These are phyloP conservation scores for Penicillium desertorum DNA, from an alignment of 495 filamentous ascomycete species.

Conservation along the genomic window DNA sequence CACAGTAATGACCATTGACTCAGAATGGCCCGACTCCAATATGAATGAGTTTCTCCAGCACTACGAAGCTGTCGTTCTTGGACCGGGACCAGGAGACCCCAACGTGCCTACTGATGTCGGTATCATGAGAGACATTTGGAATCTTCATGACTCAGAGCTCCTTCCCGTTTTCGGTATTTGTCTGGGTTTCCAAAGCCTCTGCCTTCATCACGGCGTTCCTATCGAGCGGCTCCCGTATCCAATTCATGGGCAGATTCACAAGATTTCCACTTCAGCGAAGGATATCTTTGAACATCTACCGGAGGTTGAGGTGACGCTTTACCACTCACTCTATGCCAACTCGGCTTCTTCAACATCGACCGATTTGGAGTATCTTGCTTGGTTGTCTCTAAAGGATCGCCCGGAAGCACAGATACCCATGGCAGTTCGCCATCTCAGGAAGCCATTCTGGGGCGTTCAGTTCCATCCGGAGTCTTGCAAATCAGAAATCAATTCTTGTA, in stretches of 20 bases:
- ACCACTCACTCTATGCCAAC: constrained; percentile 78
- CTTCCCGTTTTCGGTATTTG: constrained; percentile 87
- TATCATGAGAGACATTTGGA: constrained; percentile 76
- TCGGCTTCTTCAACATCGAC: constrained; percentile 30
- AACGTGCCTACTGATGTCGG: constrained; percentile 66
- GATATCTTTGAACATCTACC: constrained; percentile 58
- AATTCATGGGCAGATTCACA: constrained; percentile 76
- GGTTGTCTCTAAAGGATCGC: constrained; percentile 31
- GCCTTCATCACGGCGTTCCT: constrained; percentile 60
- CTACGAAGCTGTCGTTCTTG: constrained; percentile 76
- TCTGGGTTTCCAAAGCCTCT: constrained; percentile 86
- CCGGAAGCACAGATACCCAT: constrained; percentile 60
- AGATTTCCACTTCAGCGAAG: constrained; percentile 52
- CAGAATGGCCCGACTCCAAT: constrained; percentile 43
- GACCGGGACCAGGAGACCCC: constrained; percentile 74
- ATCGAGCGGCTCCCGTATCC: constrained; percentile 64
- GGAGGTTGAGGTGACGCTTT: constrained; percentile 70
- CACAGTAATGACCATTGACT: constrained; percentile 70
- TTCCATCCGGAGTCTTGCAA: constrained; percentile 96
- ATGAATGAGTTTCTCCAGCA: constrained; percentile 52
- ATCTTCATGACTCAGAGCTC: constrained; percentile 52
- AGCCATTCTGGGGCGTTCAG: constrained; percentile 89
- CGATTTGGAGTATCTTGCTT: constrained; percentile 40
- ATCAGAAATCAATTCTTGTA: constrained; percentile 65
- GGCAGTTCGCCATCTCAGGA: constrained; percentile 65